Evolutionary conservation across 768 basidiomycete genomes (phyloP).

Genomic region (Amanita fuliginea): DNA sequence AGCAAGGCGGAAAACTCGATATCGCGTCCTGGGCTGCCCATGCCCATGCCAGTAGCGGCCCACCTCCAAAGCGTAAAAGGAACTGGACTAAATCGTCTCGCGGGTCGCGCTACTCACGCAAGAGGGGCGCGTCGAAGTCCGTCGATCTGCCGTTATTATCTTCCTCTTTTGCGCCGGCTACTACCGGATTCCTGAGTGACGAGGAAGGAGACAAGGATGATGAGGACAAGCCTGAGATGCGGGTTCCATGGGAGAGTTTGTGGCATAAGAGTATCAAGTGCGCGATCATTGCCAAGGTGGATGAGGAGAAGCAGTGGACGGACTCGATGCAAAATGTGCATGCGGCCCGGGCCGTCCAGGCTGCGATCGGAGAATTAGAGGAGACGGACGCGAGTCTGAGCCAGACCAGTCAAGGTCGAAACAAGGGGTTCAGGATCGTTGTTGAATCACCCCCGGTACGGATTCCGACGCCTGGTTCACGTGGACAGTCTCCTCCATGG

Average conservation of each 20-base stretch:
- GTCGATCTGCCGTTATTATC: too few species aligned
- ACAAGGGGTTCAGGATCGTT: slow-evolving; percentile 14
- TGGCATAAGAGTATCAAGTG: slow-evolving; percentile 43
- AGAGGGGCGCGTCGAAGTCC: too few species aligned
- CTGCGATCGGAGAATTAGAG: neutral
- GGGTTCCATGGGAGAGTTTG: slow-evolving; percentile 30
- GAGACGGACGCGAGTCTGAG: neutral
- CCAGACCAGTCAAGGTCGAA: slow-evolving; percentile 6
- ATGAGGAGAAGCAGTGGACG: slow-evolving; percentile 22
- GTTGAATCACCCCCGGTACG: slow-evolving; percentile 15
- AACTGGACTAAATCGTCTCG: too few species aligned
- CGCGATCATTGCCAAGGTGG: slow-evolving; percentile 33
- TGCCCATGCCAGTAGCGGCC: too few species aligned
- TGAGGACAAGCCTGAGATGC: neutral
- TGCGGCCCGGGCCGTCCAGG: slow-evolving; percentile 10
- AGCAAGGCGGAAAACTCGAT: too few species aligned
- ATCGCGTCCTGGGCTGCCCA: too few species aligned
- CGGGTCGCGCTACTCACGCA: too few species aligned
- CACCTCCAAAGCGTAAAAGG: too few species aligned
- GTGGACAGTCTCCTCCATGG: neutral
- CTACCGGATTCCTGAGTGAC: slow-evolving; percentile 8
- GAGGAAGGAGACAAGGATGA: slow-evolving; percentile 2
- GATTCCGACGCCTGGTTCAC: neutral
- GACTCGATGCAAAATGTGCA: slow-evolving; percentile 19
- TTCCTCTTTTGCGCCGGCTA: too few species aligned